Evolutionary conservation across 345 rosid species (phyloP).

Genomic region (Populus tremula): DNA sequence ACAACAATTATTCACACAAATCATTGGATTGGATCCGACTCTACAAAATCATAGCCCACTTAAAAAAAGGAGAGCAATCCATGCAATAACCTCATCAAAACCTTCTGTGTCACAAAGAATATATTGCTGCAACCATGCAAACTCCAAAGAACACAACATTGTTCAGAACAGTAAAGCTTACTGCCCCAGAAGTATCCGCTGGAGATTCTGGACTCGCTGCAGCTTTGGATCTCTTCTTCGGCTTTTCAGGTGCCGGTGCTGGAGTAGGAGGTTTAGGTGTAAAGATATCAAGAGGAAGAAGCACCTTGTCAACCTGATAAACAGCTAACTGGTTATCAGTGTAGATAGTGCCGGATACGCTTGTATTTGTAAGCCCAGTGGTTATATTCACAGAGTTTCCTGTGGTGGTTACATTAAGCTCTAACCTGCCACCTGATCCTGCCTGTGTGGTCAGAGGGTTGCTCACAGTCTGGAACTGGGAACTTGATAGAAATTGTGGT

Average conservation of each 20-base stretch:
- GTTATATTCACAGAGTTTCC: constrained; percentile 39
- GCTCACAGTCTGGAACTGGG: constrained; percentile 45
- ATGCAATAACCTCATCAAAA: neutral
- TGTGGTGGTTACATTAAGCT: constrained; percentile 29
- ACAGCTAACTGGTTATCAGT: constrained; percentile 1
- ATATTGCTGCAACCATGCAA: neutral
- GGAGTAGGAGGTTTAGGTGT: constrained; percentile 1
- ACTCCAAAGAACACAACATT: neutral
- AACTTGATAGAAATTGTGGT: constrained; percentile 22
- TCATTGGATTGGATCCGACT: neutral
- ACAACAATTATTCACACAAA: neutral
- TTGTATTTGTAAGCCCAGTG: constrained; percentile 24
- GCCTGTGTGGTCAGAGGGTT: constrained; percentile 45
- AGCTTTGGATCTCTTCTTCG: neutral
- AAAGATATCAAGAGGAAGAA: neutral
- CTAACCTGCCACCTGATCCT: constrained; percentile 27
- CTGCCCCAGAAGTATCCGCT: neutral
- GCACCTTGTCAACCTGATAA: neutral
- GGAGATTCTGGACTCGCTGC: neutral
- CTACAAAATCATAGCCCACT: neutral
- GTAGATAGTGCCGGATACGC: neutral
- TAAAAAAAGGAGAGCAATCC: neutral
- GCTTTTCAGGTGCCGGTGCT: neutral
- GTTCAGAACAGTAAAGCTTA: neutral
- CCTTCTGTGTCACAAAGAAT: neutral